Base-by-base conservation (phyloP, 1,284 basidiomycete species). In the Cystobasidium slooffiae region DNA sequence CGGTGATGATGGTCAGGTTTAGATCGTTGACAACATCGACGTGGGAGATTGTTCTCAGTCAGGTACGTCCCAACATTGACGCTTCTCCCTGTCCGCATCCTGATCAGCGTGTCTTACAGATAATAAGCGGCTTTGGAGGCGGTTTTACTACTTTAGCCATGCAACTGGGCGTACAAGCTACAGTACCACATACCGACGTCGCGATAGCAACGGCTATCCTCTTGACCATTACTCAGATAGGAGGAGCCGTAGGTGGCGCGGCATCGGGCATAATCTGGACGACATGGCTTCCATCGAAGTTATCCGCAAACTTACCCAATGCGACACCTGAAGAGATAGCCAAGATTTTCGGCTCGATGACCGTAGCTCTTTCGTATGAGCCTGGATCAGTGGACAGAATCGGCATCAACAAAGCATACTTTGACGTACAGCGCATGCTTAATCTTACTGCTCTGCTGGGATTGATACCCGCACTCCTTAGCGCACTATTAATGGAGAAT, bases 221-320 rank as follows among this genome's bases (percentile, higher is more conserved):
- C 68, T 68, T 81, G 62, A 81, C 79, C 10, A 80, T 80, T 62
- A 80, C 80, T 1, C 79, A 80, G 31, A 77, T 81, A 46, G 80
- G 75, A 31, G 80, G 80, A 8, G 80, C 80, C 6, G 78, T 80
- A 22, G 80, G 80, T n/a, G 79, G 79, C 1, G 78, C 78, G 12
- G 68, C 77, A 20, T 78, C 80, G 6, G 80, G 80, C 3, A 77
- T 77, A n/a, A 69, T 81, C 10, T 81, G 80, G 80, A 79, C 78
- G 22, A 78, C 80, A 0, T 61, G 74, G 18, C 72, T 79, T 14
- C 78, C 79, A n/a, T 1, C n/a, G 3, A 76, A 74, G n/a, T 77
- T 80, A 1, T 22, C 31, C 12, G 7, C 22, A 3, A 69, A 79
- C 65, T 76, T 81, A 37, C 75, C 78, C 4, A 22, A 58, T 1